These are phyloP conservation scores for Candida michaelii DNA, from an alignment of 805 yeast species.

Conservation along the genomic window DNA sequence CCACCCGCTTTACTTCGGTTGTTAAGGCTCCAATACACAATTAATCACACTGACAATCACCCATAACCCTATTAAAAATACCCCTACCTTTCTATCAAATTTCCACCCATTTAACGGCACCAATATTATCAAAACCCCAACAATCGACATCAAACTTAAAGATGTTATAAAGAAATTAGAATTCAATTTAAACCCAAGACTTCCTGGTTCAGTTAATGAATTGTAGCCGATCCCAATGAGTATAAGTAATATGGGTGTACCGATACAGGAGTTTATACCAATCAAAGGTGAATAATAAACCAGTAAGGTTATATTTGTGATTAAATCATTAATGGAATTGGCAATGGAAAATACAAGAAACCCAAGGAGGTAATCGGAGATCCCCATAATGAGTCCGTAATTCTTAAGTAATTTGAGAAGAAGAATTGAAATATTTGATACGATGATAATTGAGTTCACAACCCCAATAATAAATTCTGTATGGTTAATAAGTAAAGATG, in stretches of 20 bases:
- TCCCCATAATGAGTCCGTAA: constrained; percentile 42
- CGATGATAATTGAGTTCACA: constrained; percentile 23
- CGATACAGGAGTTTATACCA: constrained; percentile 54
- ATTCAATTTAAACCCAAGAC: constrained; percentile 21
- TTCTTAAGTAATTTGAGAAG: constrained; percentile 38
- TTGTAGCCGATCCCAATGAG: constrained; percentile 53
- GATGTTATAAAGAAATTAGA: constrained; percentile 25
- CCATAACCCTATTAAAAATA: constrained; percentile 20
- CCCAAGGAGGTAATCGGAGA: constrained; percentile 51
- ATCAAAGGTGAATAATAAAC: constrained; percentile 33
- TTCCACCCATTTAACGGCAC: constrained; percentile 35
- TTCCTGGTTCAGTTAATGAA: constrained; percentile 27
- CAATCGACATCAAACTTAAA: constrained; percentile 24
- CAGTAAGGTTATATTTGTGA: constrained; percentile 50
- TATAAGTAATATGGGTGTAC: constrained; percentile 51
- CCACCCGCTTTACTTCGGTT: too few relatives aligned
- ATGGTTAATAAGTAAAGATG: background rate
- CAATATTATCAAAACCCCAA: constrained; percentile 23
- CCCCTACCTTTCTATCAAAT: constrained; percentile 32
- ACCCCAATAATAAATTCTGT: constrained; percentile 18
- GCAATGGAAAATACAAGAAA: constrained; percentile 48
- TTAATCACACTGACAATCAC: constrained; percentile 20
- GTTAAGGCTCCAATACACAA: constrained; percentile 5
- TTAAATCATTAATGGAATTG: constrained; percentile 52
- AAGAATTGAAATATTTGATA: constrained; percentile 25